phyloP scores from a whole-genome alignment of 441 rosid genomes.

The Populus hybrid region DNA sequence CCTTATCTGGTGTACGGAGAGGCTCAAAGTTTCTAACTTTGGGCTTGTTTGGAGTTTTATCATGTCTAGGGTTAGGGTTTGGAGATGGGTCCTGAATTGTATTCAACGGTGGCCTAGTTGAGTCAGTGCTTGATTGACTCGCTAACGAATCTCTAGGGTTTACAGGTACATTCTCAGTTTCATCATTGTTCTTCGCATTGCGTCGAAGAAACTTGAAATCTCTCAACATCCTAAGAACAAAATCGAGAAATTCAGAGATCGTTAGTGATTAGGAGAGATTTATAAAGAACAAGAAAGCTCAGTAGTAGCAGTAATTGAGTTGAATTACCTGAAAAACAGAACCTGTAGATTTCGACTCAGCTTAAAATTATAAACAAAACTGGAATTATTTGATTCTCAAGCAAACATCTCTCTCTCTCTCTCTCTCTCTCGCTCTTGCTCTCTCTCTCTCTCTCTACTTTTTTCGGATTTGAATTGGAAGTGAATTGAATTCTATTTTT shows the following conservation, averaged over 20 bases:
- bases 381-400: not conserved
- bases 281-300: not conserved
- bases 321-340: constrained; percentile 46
- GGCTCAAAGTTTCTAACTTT: constrained; percentile 54
- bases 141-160: constrained; percentile 49
- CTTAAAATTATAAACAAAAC: not conserved
- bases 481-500: not conserved
- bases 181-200: constrained; percentile 58
- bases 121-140: constrained; percentile 48
- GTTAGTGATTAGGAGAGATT: not conserved
- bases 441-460: not conserved
- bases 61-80: constrained; percentile 38
- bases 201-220: constrained; percentile 65
- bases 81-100: constrained; percentile 51
- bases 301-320: not conserved
- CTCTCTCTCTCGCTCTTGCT: too few species aligned
- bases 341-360: constrained; percentile 34
- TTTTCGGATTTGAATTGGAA: not conserved
- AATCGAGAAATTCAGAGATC: not conserved
- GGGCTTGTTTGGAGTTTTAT: constrained; percentile 70
- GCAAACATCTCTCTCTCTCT: not conserved
- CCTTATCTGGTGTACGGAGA: constrained; percentile 74
- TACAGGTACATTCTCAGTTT: constrained; percentile 70
- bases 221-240: constrained; percentile 51
- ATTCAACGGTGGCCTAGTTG: constrained; percentile 63